Conservation (phyloP, 768 basidiomycete genomes). For the Auriscalpium microsporum region DNA sequence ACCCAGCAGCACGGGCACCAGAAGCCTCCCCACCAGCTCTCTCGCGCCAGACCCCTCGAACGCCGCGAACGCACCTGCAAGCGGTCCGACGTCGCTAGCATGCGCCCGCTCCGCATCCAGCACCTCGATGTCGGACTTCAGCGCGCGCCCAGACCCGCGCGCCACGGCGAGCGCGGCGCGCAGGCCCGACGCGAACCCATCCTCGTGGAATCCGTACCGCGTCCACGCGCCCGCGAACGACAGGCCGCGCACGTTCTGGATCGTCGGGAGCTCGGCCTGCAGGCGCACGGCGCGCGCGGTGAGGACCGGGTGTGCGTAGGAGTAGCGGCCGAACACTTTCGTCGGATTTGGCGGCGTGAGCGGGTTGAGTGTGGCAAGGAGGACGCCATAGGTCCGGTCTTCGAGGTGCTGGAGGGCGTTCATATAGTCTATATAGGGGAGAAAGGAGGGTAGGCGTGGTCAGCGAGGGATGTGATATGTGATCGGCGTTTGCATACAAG, state of each 20-base stretch:
- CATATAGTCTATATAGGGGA: constrained; percentile 47
- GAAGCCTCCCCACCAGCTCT: neutral
- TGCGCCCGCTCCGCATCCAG: neutral
- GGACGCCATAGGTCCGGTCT: constrained; percentile 44
- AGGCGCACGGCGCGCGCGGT: constrained; percentile 47
- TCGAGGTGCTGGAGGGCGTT: constrained; percentile 66
- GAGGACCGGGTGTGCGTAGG: constrained; percentile 65
- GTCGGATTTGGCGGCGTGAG: constrained; percentile 47
- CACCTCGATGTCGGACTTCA: neutral
- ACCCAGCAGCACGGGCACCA: too few relatives aligned
- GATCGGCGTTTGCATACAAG: constrained; percentile 5
- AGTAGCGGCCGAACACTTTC: constrained; percentile 41
- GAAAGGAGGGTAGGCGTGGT: neutral
- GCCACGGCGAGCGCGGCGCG: constrained; percentile 22
- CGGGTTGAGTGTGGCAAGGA: constrained; percentile 68
- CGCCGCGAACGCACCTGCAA: neutral
- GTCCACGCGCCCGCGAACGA: constrained; percentile 63
- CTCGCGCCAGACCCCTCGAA: neutral
- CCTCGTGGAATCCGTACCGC: constrained; percentile 78
- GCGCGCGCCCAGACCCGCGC: neutral
- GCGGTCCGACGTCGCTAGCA: neutral
- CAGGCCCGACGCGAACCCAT: constrained; percentile 51
- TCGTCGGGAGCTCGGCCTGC: constrained; percentile 42
- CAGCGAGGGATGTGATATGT: neutral
- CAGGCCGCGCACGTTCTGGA: constrained; percentile 56